These are phyloP conservation scores for Eutrema salsugineum DNA, from an alignment of 441 rosid species.

Conservation along the genomic window DNA sequence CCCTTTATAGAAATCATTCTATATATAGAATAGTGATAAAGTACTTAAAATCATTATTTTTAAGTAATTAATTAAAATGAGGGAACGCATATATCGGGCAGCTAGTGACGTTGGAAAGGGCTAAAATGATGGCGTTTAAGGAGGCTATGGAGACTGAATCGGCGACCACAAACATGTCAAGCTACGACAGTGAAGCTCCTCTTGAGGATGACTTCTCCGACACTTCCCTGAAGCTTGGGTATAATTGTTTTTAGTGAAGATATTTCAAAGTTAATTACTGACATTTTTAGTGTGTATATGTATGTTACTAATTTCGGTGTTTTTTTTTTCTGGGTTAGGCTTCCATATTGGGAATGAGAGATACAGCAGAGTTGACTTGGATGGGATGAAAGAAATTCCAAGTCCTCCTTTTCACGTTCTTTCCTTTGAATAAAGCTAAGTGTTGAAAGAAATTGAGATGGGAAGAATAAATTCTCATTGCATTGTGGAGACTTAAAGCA, in stretches of 20 bases:
- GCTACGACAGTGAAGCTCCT: constrained; percentile 20
- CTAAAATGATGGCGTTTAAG: background rate
- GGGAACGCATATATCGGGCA: too few relatives aligned
- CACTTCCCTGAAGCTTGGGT: constrained; percentile 31
- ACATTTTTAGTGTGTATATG: background rate
- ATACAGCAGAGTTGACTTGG: constrained; percentile 5
- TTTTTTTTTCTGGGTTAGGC: background rate
- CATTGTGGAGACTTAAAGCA: background rate
- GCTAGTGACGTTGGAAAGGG: constrained; percentile 8
- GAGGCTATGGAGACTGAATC: constrained; percentile 25
- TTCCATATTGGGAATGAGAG: constrained; percentile 14
- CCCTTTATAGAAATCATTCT: background rate
- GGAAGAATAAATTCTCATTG: background rate
- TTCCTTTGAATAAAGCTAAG: constrained; percentile 1
- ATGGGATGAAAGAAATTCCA: background rate
- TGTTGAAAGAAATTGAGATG: background rate
- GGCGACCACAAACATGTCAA: constrained; percentile 25
- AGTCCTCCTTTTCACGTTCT: background rate
- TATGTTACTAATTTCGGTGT: background rate
- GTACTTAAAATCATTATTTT: background rate
- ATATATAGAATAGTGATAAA: background rate
- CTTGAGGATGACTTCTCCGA: constrained; percentile 26
- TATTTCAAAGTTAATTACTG: too few relatives aligned
- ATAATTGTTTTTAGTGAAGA: background rate
- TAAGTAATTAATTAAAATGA: background rate